These are phyloP conservation scores for Heritiera fomes DNA, from an alignment of 345 rosid genomes.

Conservation along the genomic window DNA sequence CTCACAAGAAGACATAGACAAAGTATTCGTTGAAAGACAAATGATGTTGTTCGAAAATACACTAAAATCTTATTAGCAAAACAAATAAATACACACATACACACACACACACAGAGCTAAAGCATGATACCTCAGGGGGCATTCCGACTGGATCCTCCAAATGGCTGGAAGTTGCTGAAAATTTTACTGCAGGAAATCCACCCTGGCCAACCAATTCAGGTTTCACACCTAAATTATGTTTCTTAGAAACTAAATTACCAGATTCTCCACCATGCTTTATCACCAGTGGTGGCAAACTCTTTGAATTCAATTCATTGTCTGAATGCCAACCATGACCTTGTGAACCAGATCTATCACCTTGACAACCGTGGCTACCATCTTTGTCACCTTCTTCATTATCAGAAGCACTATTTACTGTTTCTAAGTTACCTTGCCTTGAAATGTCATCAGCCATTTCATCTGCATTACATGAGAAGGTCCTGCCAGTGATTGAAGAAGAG, in stretches of 20 bases:
- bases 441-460: constrained; percentile 52
- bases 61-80: neutral
- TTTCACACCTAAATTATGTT: constrained; percentile 38
- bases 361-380: constrained; percentile 45
- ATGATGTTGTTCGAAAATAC: neutral
- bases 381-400: constrained; percentile 64
- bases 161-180: constrained; percentile 31
- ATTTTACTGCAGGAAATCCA: constrained; percentile 35
- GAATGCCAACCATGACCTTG: constrained; percentile 70
- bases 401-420: constrained; percentile 57
- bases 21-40: neutral
- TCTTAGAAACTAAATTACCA: constrained; percentile 34
- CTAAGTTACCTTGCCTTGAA: constrained; percentile 29
- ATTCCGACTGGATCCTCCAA: constrained; percentile 73
- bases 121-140: constrained; percentile 81
- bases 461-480: constrained; percentile 63
- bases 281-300: constrained; percentile 46
- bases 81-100: too few relatives aligned
- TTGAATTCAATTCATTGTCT: constrained; percentile 72
- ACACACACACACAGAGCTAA: neutral
- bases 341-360: constrained; percentile 46
- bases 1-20: constrained; percentile 9
- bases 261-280: constrained; percentile 49
- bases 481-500: constrained; percentile 32
- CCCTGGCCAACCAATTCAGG: constrained; percentile 37